Evolutionary conservation across 2,329 filamentous ascomycete species (phyloP).

Genomic region (Verticillium longisporum): DNA sequence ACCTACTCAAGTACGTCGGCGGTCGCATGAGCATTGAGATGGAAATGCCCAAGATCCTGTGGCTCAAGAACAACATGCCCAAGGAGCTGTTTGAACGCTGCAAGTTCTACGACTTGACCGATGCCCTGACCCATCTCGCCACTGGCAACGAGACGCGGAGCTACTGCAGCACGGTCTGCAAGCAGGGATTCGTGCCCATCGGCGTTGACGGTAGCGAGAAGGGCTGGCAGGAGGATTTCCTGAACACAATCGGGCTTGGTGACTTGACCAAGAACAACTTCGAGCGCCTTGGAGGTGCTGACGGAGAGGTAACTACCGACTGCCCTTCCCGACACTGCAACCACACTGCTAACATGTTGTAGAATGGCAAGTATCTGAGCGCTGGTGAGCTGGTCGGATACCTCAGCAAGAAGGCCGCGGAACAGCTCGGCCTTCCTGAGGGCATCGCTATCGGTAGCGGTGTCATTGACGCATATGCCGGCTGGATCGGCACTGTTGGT

Average conservation of each 20-base stretch:
- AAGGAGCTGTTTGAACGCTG: slow-evolving; percentile 81
- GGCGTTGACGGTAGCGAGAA: slow-evolving; percentile 96
- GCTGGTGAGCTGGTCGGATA: slow-evolving; percentile 86
- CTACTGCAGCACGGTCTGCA: slow-evolving; percentile 94
- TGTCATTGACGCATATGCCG: slow-evolving; percentile 97
- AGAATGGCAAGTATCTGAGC: slow-evolving; percentile 90
- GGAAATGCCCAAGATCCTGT: slow-evolving; percentile 97
- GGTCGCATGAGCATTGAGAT: slow-evolving; percentile 99
- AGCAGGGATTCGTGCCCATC: slow-evolving; percentile 95
- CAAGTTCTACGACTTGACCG: slow-evolving; percentile 94
- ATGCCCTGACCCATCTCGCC: slow-evolving; percentile 89
- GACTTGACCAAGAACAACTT: slow-evolving; percentile 83
- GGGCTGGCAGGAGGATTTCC: slow-evolving; percentile 96
- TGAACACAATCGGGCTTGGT: slow-evolving; percentile 75
- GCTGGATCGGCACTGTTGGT: slow-evolving; percentile 98
- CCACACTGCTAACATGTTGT: slow-evolving; percentile 11
- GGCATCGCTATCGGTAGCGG: slow-evolving; percentile 92
- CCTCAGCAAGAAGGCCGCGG: slow-evolving; percentile 74
- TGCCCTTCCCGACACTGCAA: slow-evolving; percentile 27
- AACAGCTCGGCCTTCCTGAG: slow-evolving; percentile 74
- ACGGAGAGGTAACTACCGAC: slow-evolving; percentile 71
- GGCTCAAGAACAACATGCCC: slow-evolving; percentile 98
- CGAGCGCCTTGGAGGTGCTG: slow-evolving; percentile 86
- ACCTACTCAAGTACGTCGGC: slow-evolving; percentile 90
- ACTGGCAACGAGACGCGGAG: slow-evolving; percentile 88